Evolutionary conservation across 2,329 filamentous ascomycete genomes (phyloP).

Genomic region (Emergomyces africanus): DNA sequence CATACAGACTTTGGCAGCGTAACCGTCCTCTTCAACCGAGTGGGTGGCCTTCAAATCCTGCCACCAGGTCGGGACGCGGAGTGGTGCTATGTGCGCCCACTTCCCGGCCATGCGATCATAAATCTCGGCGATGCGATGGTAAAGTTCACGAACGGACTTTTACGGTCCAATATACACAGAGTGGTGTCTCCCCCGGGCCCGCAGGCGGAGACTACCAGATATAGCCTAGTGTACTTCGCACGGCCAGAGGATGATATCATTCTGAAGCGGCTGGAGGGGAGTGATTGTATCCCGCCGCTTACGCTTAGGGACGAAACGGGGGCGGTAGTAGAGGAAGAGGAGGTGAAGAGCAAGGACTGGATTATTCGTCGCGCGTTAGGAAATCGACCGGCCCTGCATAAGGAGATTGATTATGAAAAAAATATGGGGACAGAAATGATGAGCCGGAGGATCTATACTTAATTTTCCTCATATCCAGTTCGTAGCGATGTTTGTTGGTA

Average conservation of each 20-base stretch:
- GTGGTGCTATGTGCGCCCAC: constrained; percentile 43
- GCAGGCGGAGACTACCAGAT: constrained; percentile 34
- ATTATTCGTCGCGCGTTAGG: constrained; percentile 28
- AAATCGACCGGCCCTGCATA: constrained; percentile 17
- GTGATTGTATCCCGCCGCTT: constrained; percentile 22
- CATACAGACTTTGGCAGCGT: constrained; percentile 47
- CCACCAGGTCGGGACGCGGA: constrained; percentile 28
- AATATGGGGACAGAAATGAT: constrained; percentile 22
- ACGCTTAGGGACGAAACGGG: constrained; percentile 13
- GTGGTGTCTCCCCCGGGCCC: constrained; percentile 37
- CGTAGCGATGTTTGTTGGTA: background rate
- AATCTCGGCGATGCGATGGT: constrained; percentile 35
- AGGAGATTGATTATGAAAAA: constrained; percentile 21
- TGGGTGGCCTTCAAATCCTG: constrained; percentile 43
- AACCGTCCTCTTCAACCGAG: constrained; percentile 44
- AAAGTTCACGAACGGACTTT: constrained; percentile 31
- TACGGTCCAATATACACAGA: constrained; percentile 35
- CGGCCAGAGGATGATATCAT: constrained; percentile 38
- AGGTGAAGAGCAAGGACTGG: constrained; percentile 31
- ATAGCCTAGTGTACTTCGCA: constrained; percentile 44
- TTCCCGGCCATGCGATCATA: constrained; percentile 35
- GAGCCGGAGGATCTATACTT: constrained; percentile 20
- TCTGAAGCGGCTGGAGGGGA: constrained; percentile 28
- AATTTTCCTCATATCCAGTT: constrained; percentile 1
- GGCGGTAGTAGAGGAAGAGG: constrained; percentile 16